Conservation (phyloP, 306 rosid species). For the Alnus rubra region DNA sequence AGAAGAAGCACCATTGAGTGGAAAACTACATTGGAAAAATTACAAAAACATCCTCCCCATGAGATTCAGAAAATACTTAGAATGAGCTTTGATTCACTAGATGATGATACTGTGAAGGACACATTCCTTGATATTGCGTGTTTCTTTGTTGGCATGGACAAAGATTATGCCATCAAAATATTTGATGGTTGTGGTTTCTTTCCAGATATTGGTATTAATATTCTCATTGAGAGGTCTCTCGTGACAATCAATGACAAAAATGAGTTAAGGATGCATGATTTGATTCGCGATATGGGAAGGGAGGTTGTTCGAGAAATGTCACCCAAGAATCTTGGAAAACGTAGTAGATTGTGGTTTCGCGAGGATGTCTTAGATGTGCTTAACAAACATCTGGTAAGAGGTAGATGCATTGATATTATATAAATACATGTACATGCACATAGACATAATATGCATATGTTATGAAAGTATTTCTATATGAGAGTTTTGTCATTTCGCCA, state of each 20-base stretch:
- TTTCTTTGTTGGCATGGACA: too few species aligned
- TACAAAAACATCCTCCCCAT: too few species aligned
- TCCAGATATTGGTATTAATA: conserved; percentile 32
- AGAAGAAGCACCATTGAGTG: conserved; percentile 28
- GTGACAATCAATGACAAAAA: conserved; percentile 2
- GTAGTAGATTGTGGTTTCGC: conserved; percentile 14
- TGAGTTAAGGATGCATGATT: conserved; percentile 24
- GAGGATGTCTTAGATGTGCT: not conserved
- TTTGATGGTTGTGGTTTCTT: conserved; percentile 19
- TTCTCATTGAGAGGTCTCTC: conserved; percentile 35
- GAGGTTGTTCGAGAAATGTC: conserved; percentile 28
- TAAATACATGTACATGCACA: too few species aligned
- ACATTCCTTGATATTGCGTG: too few species aligned
- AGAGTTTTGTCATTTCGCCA: too few species aligned
- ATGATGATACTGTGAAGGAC: too few species aligned
- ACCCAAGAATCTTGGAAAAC: conserved; percentile 4
- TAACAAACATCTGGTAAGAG: too few species aligned
- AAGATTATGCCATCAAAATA: too few species aligned
- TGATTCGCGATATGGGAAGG: conserved; percentile 46
- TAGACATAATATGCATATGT: too few species aligned
- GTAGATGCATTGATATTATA: not conserved
- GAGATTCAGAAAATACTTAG: too few species aligned
- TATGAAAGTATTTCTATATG: too few species aligned
- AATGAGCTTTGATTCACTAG: too few species aligned
- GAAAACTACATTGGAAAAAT: not conserved